These are phyloP conservation scores for Saksenaea vasiformis DNA, from an alignment of 371 early-diverging fungal genomes.

Conservation along the genomic window DNA sequence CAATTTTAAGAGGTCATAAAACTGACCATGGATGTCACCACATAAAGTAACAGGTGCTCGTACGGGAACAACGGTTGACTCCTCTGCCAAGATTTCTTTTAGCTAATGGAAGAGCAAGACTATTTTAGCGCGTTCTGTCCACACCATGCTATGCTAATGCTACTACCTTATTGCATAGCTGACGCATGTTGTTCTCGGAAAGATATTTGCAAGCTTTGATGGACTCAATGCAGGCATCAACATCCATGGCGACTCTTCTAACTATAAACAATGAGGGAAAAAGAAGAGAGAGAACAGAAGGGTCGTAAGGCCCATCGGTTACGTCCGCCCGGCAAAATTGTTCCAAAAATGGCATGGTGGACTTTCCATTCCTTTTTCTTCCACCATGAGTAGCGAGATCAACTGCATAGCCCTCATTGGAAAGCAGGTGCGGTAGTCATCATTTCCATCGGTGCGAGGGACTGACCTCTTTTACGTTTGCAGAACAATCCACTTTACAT, in stretches of 20 bases:
- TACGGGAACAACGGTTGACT: slow-evolving; percentile 96
- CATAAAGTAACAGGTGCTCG: slow-evolving; percentile 95
- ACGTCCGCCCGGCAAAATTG: background rate
- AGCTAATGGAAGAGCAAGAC: slow-evolving; percentile 53
- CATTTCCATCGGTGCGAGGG: background rate
- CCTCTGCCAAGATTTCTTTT: slow-evolving; percentile 92
- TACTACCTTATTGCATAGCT: slow-evolving; percentile 89
- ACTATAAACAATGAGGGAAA: slow-evolving; percentile 7
- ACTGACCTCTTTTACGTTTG: background rate
- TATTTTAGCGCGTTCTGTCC: background rate
- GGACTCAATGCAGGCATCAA: slow-evolving; percentile 58
- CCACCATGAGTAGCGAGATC: slow-evolving; percentile 59
- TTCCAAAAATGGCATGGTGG: slow-evolving; percentile 3
- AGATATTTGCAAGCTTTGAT: slow-evolving; percentile 85
- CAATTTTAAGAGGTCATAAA: slow-evolving; percentile 97
- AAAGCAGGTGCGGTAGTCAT: slow-evolving; percentile 37
- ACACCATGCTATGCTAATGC: background rate
- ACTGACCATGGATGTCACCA: slow-evolving; percentile 99
- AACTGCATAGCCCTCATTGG: slow-evolving; percentile 79
- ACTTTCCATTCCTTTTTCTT: slow-evolving; percentile 4
- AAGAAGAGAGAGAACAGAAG: slow-evolving; percentile 1
- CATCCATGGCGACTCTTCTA: slow-evolving; percentile 45
- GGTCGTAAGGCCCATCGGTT: background rate
- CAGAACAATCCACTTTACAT: slow-evolving; percentile 87
- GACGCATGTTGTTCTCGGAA: slow-evolving; percentile 93